These are phyloP conservation scores for Pseudogymnoascus sp. DNA, from an alignment of 2,329 filamentous ascomycete genomes.

Conservation along the genomic window DNA sequence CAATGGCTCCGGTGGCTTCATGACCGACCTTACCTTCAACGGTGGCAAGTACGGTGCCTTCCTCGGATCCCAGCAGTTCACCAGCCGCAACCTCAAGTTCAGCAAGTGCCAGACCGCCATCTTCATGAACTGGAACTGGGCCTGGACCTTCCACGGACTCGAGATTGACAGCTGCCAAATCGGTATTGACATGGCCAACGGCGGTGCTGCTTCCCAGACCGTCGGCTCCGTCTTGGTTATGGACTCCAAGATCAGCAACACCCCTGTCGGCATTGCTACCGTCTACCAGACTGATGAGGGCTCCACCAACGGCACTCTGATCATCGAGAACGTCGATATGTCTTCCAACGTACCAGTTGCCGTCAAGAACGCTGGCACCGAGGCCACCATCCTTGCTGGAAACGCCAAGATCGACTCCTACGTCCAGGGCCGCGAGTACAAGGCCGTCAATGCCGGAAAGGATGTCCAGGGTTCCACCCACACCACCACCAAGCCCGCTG, in stretches of 20 bases:
- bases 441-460: slow-evolving; percentile 35
- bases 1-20: slow-evolving; percentile 76
- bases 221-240: slow-evolving; percentile 80
- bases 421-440: slow-evolving; percentile 72
- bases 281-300: slow-evolving; percentile 57
- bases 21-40: slow-evolving; percentile 76
- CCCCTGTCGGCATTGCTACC: slow-evolving; percentile 67
- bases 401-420: slow-evolving; percentile 63
- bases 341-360: slow-evolving; percentile 55
- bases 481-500: slow-evolving; percentile 53
- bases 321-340: slow-evolving; percentile 89
- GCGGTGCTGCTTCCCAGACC: slow-evolving; percentile 53
- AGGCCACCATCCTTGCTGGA: slow-evolving; percentile 56
- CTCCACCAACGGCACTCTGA: slow-evolving; percentile 68
- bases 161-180: slow-evolving; percentile 66
- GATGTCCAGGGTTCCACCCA: slow-evolving; percentile 52
- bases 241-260: slow-evolving; percentile 72
- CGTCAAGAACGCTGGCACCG: slow-evolving; percentile 50
- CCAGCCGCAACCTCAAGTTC: slow-evolving; percentile 74
- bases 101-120: slow-evolving; percentile 75
- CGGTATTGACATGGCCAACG: slow-evolving; percentile 70
- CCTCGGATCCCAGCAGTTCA: slow-evolving; percentile 82
- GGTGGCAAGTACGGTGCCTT: slow-evolving; percentile 72
- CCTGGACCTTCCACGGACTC: slow-evolving; percentile 71
- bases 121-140: slow-evolving; percentile 89